phyloP scores from a whole-genome alignment of 305 asterid species.

The Fraxinus latifolia region DNA sequence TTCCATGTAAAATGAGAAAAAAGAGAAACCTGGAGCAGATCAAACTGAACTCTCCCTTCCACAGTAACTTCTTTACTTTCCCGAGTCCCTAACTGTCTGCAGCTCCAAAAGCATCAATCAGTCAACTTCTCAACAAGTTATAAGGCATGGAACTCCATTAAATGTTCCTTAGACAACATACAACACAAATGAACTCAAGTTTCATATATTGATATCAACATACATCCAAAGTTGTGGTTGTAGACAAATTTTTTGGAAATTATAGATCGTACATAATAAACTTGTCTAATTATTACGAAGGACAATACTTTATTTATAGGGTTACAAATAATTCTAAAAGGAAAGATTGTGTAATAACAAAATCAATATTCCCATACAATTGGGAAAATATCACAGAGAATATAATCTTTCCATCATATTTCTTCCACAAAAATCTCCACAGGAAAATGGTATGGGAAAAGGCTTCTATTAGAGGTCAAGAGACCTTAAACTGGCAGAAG shows the following conservation, averaged over 20 bases:
- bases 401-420: background rate
- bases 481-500: background rate
- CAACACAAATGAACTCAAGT: background rate
- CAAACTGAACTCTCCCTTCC: constrained; percentile 99
- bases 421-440: background rate
- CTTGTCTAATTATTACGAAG: background rate
- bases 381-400: background rate
- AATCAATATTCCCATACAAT: background rate
- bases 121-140: constrained; percentile 23
- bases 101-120: constrained; percentile 35
- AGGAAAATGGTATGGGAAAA: background rate
- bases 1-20: constrained; percentile 9
- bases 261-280: background rate
- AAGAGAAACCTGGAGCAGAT: constrained; percentile 78
- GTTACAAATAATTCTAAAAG: background rate
- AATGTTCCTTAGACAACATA: constrained; percentile 1
- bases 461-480: constrained; percentile 12
- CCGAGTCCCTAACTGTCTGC: constrained; percentile 93
- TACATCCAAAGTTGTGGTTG: background rate
- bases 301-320: background rate
- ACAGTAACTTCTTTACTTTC: constrained; percentile 94
- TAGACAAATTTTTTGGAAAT: background rate
- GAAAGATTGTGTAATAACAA: background rate
- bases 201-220: background rate
- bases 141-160: constrained; percentile 4